These are phyloP conservation scores for Gynochthodes officinalis DNA, from an alignment of 257 asterid species.

Conservation along the genomic window DNA sequence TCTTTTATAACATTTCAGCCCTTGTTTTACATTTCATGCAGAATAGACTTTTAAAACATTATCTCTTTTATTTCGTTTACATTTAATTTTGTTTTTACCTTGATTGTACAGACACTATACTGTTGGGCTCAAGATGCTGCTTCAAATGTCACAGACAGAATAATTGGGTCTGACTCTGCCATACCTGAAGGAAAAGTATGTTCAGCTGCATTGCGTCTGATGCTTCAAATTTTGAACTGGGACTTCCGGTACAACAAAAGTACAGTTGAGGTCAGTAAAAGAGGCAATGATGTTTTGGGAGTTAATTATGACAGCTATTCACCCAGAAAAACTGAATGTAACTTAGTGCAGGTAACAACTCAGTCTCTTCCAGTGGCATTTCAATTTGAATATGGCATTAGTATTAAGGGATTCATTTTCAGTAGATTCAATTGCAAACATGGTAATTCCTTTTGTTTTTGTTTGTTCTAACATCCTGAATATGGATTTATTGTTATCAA, in stretches of 20 bases:
- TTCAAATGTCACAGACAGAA: constrained; percentile 52
- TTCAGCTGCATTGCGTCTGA: constrained; percentile 63
- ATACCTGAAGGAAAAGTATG: constrained; percentile 85
- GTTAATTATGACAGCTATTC: constrained; percentile 45
- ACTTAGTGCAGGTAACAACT: constrained; percentile 69
- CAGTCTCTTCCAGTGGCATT: not conserved
- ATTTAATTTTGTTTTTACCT: constrained; percentile 7
- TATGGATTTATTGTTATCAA: not conserved
- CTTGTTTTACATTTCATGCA: constrained; percentile 22
- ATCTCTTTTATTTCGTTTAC: constrained; percentile 9
- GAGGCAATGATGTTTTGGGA: constrained; percentile 55
- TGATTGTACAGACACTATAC: constrained; percentile 57
- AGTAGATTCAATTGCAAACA: not conserved
- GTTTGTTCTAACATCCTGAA: not conserved
- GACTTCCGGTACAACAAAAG: constrained; percentile 58
- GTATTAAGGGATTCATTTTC: not conserved
- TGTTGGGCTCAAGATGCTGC: constrained; percentile 94
- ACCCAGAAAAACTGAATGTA: constrained; percentile 58
- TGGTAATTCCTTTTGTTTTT: not conserved
- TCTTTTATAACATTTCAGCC: constrained; percentile 14
- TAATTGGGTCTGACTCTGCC: constrained; percentile 56
- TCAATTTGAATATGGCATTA: not conserved
- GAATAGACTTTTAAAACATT: constrained; percentile 15
- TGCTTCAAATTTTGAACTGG: constrained; percentile 95
- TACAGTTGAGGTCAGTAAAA: constrained; percentile 42